A percentile compares a stretch with the other conserved stretches of the same genome.
Conservation (phyloP, 1,284 basidiomycete genomes). For the Xerocomus minutiporus region DNA sequence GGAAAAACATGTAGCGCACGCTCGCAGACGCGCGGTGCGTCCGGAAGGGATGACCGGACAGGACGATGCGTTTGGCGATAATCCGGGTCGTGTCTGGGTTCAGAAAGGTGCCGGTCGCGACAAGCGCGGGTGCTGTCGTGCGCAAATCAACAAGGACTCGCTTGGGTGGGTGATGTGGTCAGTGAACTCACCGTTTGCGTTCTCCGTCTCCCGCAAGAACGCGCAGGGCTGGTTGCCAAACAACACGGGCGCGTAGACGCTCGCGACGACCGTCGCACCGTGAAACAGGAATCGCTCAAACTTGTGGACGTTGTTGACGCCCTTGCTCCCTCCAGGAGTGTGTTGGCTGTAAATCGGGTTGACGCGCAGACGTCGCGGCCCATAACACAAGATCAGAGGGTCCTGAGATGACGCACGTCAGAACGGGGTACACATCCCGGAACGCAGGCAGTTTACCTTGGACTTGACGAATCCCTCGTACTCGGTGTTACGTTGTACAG, state of each 20-base stretch:
- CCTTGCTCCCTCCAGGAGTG: constrained; percentile 83
- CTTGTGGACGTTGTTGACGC: constrained; percentile 96
- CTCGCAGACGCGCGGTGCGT: constrained; percentile 98
- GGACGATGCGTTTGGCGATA: constrained; percentile 87
- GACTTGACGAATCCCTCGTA: constrained; percentile 85
- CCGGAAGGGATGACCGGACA: constrained; percentile 96
- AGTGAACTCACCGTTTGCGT: constrained; percentile 52
- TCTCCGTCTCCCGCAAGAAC: constrained; percentile 61
- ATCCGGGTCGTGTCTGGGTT: constrained; percentile 89
- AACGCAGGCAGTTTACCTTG: constrained; percentile 55
- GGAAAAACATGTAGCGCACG: constrained; percentile 98
- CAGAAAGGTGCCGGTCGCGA: constrained; percentile 87
- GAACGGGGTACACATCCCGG: neutral
- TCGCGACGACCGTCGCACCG: constrained; percentile 77
- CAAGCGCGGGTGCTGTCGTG: constrained; percentile 69
- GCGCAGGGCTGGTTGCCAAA: constrained; percentile 85
- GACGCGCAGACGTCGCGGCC: constrained; percentile 79
- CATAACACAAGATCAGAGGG: constrained; percentile 83
- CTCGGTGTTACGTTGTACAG: constrained; percentile 93
- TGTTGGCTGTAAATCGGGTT: constrained; percentile 93
- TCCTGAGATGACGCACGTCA: constrained; percentile 49
- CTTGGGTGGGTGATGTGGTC: neutral
- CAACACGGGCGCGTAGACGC: constrained; percentile 83
- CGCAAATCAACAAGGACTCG: neutral
- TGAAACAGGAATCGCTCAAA: constrained; percentile 91